Evolutionary conservation across 2,329 filamentous ascomycete genomes (phyloP), one percentile per base, ranked within the genome.

Genomic region (Fusarium zealandicum): DNA sequence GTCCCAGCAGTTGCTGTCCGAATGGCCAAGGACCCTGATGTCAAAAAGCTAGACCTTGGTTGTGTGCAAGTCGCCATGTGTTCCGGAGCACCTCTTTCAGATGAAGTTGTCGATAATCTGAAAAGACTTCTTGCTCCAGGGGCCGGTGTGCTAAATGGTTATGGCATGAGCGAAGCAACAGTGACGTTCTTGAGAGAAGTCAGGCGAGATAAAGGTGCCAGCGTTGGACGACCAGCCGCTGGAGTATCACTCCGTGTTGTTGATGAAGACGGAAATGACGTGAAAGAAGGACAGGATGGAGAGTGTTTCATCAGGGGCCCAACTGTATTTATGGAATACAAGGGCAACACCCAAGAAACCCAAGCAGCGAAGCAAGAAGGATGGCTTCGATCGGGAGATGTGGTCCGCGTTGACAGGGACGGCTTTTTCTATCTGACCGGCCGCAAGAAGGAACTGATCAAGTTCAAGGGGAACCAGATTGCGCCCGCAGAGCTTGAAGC

Each of bases 401-500:
- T 72, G 12, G 60, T 67, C 3, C 54, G 54, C 4, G 54, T 63
- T 11, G 71, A 72, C 46, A 39, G 49, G 9, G 65, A 72, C 9
- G 69, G 70, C 1, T 71, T 65, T 52, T 66, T 68, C 44, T 73
- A 63, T 41, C 52, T 73, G 10, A 70, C 65, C 1, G 72, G 69
- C 2, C 51, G 70, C 17, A 70, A 71, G 54, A 72, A 72, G 27
- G 70, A 72, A 38, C 51, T 54, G 7, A 54, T 57, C 25, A 57
- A 57, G 45, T 57, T 57, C 44, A 57, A 54, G 31, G 54, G 54
- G 2, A 54, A 57, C 13, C 54, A 54, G 9, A 69, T 73, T 6
- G 59, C 70, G 2, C 71, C 71, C 1, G 66, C 67, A 1, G 71
- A 73, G 49, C 57, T 73, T n/a, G 71, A 73, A 38, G 58, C 61